Evolutionary conservation across 371 early-diverging fungal genomes (phyloP), one percentile per base, ranked within the genome.

Genomic region (Mucor racemosus): DNA sequence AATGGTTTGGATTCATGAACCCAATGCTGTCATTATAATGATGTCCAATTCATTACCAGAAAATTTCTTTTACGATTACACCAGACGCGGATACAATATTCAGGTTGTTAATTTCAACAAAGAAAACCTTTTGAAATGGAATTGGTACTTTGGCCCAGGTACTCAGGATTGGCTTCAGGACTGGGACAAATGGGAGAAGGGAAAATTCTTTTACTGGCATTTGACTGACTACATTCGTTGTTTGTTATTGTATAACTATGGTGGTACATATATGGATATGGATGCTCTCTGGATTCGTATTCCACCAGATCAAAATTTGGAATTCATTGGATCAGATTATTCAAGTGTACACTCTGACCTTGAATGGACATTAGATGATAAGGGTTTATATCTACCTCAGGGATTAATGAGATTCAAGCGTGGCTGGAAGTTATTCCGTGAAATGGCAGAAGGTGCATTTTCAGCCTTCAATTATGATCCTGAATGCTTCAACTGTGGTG

Each of bases 241-340:
- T 35, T 64, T 86, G 0, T 69, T 85, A 19, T 70, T 89, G 5
- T 88, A 89, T 75, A 87, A 88, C 54, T 89, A 89, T 59, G 90
- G 90, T 54, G 90, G 90, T 7, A 86, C 86, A 4, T 89, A 87
- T 72, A 89, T 89, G 90, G 90, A 89, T 60, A 86, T 89, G 86
- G 90, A 88, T 61, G 86, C 88, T 7, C 76, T 89, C 17, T 89
- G 88, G 90, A 77, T 86, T 8, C 82, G 86, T n/a, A 69, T 79
- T 0, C 87, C 88, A 4, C 86, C 86, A 0, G 80, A 88, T 44
- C 64, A 76, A 0, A 72, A 78, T 13, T 78, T 86, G 1, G 87
- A 89, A 66, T 89, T 88, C 54, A 86, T 89, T 65, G 90, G 90
- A 4, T 80, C 88, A 0, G 90, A 89, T 65, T 74, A 80, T 33